A percentile compares a stretch with the other conserved stretches of the same genome.
Conservation (phyloP, 257 asterid species). For the Ilex aquifolium region DNA sequence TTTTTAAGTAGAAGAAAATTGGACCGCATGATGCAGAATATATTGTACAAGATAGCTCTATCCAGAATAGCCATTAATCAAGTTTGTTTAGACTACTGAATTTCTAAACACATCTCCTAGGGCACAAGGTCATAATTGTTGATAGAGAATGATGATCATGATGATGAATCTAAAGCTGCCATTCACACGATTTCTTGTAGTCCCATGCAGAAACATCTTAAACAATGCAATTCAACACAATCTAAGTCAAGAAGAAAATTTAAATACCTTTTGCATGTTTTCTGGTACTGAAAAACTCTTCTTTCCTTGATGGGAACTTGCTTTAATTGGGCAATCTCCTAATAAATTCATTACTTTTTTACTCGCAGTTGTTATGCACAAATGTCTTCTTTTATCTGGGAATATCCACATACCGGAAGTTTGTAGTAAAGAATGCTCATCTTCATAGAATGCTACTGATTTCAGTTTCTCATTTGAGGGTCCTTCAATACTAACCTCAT, state of each 20-base stretch:
- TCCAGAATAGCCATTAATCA: too few relatives aligned
- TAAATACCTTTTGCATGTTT: slow-evolving; percentile 37
- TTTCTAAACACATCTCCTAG: too few relatives aligned
- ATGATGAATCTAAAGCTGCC: too few relatives aligned
- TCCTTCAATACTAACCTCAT: slow-evolving; percentile 21
- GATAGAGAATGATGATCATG: too few relatives aligned
- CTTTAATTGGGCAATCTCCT: slow-evolving; percentile 24
- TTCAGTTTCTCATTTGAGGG: slow-evolving; percentile 28
- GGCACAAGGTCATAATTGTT: too few relatives aligned
- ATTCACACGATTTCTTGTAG: too few relatives aligned
- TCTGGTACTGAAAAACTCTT: slow-evolving; percentile 23
- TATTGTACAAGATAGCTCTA: too few relatives aligned
- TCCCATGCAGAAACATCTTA: too few relatives aligned
- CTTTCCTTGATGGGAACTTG: slow-evolving; percentile 23
- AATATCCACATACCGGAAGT: slow-evolving; percentile 62
- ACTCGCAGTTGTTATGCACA: slow-evolving; percentile 74
- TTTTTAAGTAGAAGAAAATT: not conserved
- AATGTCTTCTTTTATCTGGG: slow-evolving; percentile 43
- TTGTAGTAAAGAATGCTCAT: slow-evolving; percentile 37
- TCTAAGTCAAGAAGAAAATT: not conserved
- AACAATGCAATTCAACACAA: too few relatives aligned
- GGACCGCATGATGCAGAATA: too few relatives aligned
- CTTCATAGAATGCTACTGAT: slow-evolving; percentile 26
- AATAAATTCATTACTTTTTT: slow-evolving; percentile 23
- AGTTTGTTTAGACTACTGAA: too few relatives aligned